Base-by-base conservation (phyloP, 495 filamentous ascomycete genomes). In the Penicillium turbatum region DNA sequence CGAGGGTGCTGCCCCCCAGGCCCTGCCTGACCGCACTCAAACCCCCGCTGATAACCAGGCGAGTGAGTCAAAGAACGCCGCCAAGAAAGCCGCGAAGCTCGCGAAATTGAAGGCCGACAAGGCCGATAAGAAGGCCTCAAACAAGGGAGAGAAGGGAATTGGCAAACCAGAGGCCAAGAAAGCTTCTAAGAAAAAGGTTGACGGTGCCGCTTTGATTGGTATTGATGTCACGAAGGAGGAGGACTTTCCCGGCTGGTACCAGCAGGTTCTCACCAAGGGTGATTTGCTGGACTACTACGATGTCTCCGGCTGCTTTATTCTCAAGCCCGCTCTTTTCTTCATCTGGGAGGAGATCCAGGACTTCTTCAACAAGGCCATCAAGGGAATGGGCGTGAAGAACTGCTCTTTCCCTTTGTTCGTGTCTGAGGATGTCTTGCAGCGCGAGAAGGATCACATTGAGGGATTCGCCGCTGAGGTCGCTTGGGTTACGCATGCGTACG, bases 401-500 rank as follows among this genome's bases (percentile, higher is more conserved):
- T 90, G 89, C 70, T 92, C 88, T 62, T 98, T 97, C 70, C 93
- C 92, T 38, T 83, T 97, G 72, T 97, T 98, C 70, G 83, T 97
- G 52, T 92, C 88, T 3, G 78, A 87, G 59, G 92, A 92, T 72
- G 90, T 92, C 10, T 74, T 99, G 60, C 83, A 97, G 75, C 83
- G 86, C 60, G 95, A 97, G 75, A 97, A 97, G 80, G 88, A 90
- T 54, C 95, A 98, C 65, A 86, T 98, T 51, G 92, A 98, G 71
- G 95, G 95, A 24, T 97, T 97, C 70, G 92, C 92, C 51, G 90
- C 93, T 45, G 93, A 99, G 72, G 86, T 99, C 55, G 95, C 95
- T 47, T 97, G 93, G 93, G 95, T 99, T 35, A 97, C 95, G 29
- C 89, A 93, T 72, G 92, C 90, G 85, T 91, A 79, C 73, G 84